phyloP scores from a whole-genome alignment of 352 stramenopile genomes.

The Phytophthora pini region DNA sequence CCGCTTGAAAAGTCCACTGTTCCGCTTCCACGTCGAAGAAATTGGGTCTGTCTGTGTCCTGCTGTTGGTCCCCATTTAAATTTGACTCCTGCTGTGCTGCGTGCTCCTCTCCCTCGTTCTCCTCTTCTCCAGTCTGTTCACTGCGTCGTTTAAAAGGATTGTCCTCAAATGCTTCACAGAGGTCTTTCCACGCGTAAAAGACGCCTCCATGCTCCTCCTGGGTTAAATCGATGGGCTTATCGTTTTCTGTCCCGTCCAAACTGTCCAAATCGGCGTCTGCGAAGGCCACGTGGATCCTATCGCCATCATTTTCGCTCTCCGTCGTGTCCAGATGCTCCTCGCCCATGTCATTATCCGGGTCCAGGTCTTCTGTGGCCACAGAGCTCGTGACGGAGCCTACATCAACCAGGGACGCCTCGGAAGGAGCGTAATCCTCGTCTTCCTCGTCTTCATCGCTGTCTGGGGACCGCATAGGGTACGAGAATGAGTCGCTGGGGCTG shows the following conservation, averaged over 20 bases:
- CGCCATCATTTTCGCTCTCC: neutral
- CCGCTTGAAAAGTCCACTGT: conserved; percentile 11
- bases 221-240: conserved; percentile 24
- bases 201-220: conserved; percentile 5
- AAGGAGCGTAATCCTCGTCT: conserved; percentile 42
- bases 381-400: conserved; percentile 26
- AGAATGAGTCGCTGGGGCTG: conserved; percentile 39
- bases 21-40: conserved; percentile 16
- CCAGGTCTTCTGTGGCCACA: conserved; percentile 33
- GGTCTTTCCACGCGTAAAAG: conserved; percentile 34
- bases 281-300: too few species aligned
- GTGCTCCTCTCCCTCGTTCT: neutral
- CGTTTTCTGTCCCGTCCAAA: conserved; percentile 5
- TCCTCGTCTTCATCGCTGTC: conserved; percentile 22
- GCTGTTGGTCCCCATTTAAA: neutral
- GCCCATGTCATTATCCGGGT: conserved; percentile 25
- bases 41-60: conserved; percentile 1
- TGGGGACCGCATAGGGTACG: conserved; percentile 29
- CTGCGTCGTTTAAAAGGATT: conserved; percentile 35
- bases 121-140: conserved; percentile 1
- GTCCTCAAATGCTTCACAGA: conserved; percentile 28
- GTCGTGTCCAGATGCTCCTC: conserved; percentile 11
- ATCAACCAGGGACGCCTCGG: conserved; percentile 22
- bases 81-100: conserved; percentile 1
- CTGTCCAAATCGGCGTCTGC: conserved; percentile 1